Evolutionary conservation across 1,284 basidiomycete species (phyloP).

Genomic region (Leccinum solheimii): DNA sequence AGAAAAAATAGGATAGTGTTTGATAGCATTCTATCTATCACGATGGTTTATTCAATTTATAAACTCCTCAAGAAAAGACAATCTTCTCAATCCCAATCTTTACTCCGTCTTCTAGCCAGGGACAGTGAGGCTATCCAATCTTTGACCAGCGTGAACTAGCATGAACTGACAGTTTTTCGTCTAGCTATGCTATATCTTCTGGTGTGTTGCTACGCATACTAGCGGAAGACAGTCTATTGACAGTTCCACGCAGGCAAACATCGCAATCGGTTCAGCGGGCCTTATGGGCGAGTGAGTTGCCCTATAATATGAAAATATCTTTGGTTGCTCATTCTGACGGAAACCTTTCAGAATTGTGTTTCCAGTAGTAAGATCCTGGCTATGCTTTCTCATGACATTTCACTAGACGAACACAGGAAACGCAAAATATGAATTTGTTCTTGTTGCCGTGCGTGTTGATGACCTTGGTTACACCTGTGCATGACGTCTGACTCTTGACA

Average conservation of each 20-base stretch:
- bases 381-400: not conserved
- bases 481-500: not conserved
- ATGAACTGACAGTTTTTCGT: not conserved
- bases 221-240: not conserved
- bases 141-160: not conserved
- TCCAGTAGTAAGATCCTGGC: not conserved
- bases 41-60: not conserved
- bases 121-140: not conserved
- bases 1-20: not conserved
- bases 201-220: not conserved
- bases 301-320: not conserved
- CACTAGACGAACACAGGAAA: not conserved
- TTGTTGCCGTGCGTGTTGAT: not conserved
- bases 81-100: not conserved
- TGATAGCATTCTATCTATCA: not conserved
- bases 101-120: not conserved
- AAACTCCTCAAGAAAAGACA: not conserved
- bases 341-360: not conserved
- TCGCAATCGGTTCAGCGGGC: not conserved
- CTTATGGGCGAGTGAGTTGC: not conserved
- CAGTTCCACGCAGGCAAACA: not conserved
- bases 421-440: not conserved
- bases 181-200: not conserved
- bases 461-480: not conserved
- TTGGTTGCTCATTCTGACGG: not conserved